These are phyloP conservation scores for Odontarrhena argentea DNA, from an alignment of 345 rosid species.

Conservation along the genomic window DNA sequence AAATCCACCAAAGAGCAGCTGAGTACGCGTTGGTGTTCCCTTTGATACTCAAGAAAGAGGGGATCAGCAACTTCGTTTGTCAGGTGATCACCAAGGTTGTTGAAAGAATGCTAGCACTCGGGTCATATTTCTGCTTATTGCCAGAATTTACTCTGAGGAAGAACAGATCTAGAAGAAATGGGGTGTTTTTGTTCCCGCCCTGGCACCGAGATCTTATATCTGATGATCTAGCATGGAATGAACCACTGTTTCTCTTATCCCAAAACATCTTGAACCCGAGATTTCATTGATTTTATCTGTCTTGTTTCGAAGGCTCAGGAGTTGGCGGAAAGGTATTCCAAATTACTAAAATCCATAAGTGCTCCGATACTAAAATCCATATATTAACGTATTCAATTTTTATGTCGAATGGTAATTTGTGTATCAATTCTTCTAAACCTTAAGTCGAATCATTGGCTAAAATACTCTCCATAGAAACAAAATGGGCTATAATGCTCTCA, in stretches of 20 bases:
- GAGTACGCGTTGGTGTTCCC: conserved; percentile 66
- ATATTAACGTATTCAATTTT: too few relatives aligned
- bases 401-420: too few relatives aligned
- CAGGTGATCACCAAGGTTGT: conserved; percentile 59
- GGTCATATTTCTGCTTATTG: conserved; percentile 72
- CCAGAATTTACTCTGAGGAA: conserved; percentile 67
- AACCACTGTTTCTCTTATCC: conserved; percentile 57
- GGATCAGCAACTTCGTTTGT: conserved; percentile 59
- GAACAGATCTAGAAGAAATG: conserved; percentile 47
- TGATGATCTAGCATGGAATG: conserved; percentile 67
- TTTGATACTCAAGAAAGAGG: conserved; percentile 53
- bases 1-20: conserved; percentile 62
- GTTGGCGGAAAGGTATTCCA: conserved; percentile 50
- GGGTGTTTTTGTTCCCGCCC: conserved; percentile 54
- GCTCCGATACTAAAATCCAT: conserved; percentile 45
- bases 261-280: conserved; percentile 64
- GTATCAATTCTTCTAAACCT: too few relatives aligned
- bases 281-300: conserved; percentile 59
- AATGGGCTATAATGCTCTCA: too few relatives aligned
- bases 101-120: conserved; percentile 74
- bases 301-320: conserved; percentile 46
- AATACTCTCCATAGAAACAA: too few relatives aligned
- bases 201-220: conserved; percentile 59
- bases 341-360: conserved; percentile 61
- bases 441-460: too few relatives aligned